Conservation (phyloP, 2,329 filamentous ascomycete species). For the Catunica adiposa region DNA sequence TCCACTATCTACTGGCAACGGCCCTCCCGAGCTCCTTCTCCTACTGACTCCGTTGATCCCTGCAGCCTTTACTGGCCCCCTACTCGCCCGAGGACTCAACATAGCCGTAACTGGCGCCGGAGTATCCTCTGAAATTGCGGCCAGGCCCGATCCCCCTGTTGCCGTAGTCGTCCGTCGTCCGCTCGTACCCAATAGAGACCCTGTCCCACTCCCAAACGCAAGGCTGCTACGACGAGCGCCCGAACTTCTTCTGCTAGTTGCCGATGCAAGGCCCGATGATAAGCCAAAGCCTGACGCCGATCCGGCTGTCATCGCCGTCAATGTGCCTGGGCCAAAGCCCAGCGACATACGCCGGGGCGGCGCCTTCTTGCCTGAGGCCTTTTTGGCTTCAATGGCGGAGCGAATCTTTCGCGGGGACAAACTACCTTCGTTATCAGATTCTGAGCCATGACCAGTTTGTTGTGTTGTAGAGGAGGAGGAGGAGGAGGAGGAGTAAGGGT, state of each 20-base stretch:
- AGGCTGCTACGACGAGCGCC: not conserved
- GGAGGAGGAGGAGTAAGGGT: not conserved
- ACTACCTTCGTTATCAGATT: conserved; percentile 15
- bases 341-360: conserved; percentile 11
- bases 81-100: not conserved
- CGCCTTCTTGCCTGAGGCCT: not conserved
- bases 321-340: conserved; percentile 2
- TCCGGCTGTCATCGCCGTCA: not conserved
- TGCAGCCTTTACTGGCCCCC: not conserved
- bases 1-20: conserved; percentile 35
- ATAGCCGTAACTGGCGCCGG: conserved; percentile 16
- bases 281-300: too few relatives aligned
- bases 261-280: conserved; percentile 14
- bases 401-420: conserved; percentile 14
- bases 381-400: conserved; percentile 13
- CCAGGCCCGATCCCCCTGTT: conserved; percentile 24
- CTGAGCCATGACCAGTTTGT: conserved; percentile 9
- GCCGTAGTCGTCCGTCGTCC: not conserved
- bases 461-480: not conserved
- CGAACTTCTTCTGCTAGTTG: not conserved
- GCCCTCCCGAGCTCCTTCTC: conserved; percentile 33
- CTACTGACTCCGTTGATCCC: conserved; percentile 26
- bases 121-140: conserved; percentile 36
- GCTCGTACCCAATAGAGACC: not conserved
- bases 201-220: not conserved